phyloP scores from a whole-genome alignment of 192 early-diverging fungal species.

The Ambispora gerdemannii region DNA sequence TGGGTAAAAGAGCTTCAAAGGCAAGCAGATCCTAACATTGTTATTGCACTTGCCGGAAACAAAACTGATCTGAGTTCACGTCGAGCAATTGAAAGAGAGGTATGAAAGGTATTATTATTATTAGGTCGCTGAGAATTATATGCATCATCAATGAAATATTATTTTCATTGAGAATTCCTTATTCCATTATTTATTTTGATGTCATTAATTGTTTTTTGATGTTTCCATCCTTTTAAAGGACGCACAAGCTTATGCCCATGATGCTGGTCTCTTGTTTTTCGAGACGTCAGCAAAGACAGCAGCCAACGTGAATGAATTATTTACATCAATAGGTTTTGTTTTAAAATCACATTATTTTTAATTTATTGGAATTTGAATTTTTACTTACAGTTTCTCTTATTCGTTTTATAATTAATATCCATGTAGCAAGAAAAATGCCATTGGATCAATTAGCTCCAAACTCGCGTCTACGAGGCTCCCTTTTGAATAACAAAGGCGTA shows the following conservation, averaged over 20 bases:
- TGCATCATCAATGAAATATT: background rate
- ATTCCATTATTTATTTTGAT: too few relatives aligned
- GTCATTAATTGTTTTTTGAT: too few relatives aligned
- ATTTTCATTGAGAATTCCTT: background rate
- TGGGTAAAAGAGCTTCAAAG: constrained; percentile 75
- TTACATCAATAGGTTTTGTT: constrained; percentile 58
- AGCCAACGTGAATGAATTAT: constrained; percentile 57
- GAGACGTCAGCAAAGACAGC: constrained; percentile 70
- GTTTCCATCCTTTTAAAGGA: constrained; percentile 37
- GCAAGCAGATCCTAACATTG: constrained; percentile 69
- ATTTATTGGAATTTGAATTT: background rate
- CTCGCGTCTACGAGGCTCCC: constrained; percentile 47
- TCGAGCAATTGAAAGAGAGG: constrained; percentile 66
- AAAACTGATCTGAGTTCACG: constrained; percentile 63
- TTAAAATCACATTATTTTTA: too few relatives aligned
- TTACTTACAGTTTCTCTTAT: background rate
- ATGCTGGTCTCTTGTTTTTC: constrained; percentile 61
- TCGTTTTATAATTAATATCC: too few relatives aligned
- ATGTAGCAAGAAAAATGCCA: constrained; percentile 67
- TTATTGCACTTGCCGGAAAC: constrained; percentile 71
- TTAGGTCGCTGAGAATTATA: background rate
- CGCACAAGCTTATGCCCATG: constrained; percentile 63
- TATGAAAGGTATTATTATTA: constrained; percentile 26
- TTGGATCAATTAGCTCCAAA: constrained; percentile 57
- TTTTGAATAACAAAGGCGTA: constrained; percentile 45